phyloP scores from a whole-genome alignment of 345 rosid species.

The Populus euphratica region DNA sequence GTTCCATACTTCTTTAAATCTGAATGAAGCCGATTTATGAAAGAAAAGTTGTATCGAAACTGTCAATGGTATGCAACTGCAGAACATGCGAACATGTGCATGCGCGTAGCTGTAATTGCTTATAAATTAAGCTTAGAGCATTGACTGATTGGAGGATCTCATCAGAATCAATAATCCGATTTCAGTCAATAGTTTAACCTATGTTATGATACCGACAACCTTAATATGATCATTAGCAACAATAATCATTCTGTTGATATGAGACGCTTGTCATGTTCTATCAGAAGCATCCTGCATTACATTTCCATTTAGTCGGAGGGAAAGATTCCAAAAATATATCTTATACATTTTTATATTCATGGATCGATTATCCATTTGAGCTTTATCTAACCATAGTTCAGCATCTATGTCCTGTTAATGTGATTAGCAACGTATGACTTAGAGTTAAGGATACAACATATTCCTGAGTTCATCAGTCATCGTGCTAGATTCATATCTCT shows the following conservation, averaged over 20 bases:
- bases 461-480: neutral
- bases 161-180: neutral
- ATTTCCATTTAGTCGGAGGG: neutral
- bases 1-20: neutral
- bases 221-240: neutral
- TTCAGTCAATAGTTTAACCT: neutral
- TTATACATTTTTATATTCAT: neutral
- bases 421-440: neutral
- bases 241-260: neutral
- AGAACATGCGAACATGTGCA: neutral
- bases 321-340: neutral
- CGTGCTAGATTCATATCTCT: neutral
- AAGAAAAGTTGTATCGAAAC: neutral
- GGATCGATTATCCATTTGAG: neutral
- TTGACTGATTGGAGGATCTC: neutral
- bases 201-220: neutral
- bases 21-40: neutral
- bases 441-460: neutral
- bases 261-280: neutral
- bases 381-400: neutral
- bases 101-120: neutral
- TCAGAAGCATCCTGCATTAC: neutral
- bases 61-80: neutral
- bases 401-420: neutral
- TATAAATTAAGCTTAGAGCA: neutral